phyloP scores from a whole-genome alignment of 495 filamentous ascomycete species.

The Daldinia concentrica region DNA sequence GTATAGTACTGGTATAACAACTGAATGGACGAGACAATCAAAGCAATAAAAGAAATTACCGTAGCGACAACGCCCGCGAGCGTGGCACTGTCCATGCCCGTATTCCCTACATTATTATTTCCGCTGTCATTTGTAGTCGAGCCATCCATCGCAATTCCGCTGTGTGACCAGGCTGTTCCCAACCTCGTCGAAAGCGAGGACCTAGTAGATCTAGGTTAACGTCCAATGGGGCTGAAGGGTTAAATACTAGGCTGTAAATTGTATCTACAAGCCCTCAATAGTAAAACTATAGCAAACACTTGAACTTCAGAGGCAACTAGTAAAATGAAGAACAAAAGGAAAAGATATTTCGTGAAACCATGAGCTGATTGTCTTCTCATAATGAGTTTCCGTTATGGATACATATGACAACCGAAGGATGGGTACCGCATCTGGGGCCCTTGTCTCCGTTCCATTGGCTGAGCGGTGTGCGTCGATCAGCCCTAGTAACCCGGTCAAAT shows the following conservation, averaged over 20 bases:
- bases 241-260: background rate
- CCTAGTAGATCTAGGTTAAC: slow-evolving; percentile 1
- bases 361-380: background rate
- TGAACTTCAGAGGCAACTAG: background rate
- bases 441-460: background rate
- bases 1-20: slow-evolving; percentile 57
- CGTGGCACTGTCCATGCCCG: slow-evolving; percentile 40
- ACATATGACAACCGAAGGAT: background rate
- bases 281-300: background rate
- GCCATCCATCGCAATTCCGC: slow-evolving; percentile 4
- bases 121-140: background rate
- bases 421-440: background rate
- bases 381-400: background rate
- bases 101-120: slow-evolving; percentile 14
- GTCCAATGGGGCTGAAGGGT: background rate
- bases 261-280: background rate
- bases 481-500: background rate
- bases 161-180: background rate
- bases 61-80: slow-evolving; percentile 29
- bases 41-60: slow-evolving; percentile 50
- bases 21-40: slow-evolving; percentile 52
- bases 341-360: background rate
- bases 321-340: background rate
- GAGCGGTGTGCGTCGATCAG: background rate
- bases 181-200: background rate